Conservation (phyloP, 2,329 filamentous ascomycete genomes). For the Trichocomaceae sp. region DNA sequence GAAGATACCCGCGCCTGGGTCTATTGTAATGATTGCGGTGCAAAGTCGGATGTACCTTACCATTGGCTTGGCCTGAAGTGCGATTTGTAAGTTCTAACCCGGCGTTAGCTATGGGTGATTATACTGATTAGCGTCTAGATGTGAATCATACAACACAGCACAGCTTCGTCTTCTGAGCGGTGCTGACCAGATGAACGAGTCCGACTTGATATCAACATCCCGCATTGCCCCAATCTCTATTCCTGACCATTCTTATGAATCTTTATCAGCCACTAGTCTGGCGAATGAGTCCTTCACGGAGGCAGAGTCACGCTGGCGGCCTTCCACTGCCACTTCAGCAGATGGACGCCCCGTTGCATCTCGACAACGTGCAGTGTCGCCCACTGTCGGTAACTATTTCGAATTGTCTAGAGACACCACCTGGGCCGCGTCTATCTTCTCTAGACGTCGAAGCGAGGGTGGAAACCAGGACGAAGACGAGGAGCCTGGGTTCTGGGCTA, state of each 20-base stretch:
- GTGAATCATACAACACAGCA: constrained; percentile 43
- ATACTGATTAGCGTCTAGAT: constrained; percentile 24
- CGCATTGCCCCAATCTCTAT: constrained; percentile 25
- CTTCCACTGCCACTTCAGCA: constrained; percentile 7
- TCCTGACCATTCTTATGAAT: constrained; percentile 1
- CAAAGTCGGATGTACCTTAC: constrained; percentile 77
- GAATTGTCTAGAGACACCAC: constrained; percentile 32
- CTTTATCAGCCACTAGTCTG: constrained; percentile 11
- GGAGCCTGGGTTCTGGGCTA: constrained; percentile 54
- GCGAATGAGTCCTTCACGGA: constrained; percentile 10
- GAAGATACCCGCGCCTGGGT: constrained; percentile 72
- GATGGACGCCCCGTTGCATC: constrained; percentile 16
- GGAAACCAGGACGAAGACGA: constrained; percentile 50
- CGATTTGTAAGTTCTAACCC: constrained; percentile 41
- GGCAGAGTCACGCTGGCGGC: constrained; percentile 4
- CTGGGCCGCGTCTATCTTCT: constrained; percentile 24
- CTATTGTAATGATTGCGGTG: constrained; percentile 90
- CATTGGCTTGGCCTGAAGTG: constrained; percentile 96
- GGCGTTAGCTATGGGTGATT: background rate
- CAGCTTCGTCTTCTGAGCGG: constrained; percentile 36
- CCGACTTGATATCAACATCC: constrained; percentile 18
- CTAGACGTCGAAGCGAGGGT: constrained; percentile 22
- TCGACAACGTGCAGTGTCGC: constrained; percentile 35
- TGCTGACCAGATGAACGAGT: constrained; percentile 21
- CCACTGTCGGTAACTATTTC: constrained; percentile 42